Conservation (phyloP, 2,329 filamentous ascomycete species). For the Cadophora gregata region DNA sequence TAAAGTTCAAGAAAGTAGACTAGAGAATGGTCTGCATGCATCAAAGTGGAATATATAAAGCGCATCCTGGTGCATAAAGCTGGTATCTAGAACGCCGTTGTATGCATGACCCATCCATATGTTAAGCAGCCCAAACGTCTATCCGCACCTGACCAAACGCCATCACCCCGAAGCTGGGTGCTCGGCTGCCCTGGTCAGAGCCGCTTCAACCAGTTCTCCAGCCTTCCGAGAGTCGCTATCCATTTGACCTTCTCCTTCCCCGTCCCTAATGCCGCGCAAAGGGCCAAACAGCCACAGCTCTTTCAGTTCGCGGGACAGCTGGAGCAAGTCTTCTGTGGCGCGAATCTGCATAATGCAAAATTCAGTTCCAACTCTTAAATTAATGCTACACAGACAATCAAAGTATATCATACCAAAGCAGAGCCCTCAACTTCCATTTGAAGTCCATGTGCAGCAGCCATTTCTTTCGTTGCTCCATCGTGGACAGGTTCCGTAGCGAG, state of each 20-base stretch:
- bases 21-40: not conserved
- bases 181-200: conserved; percentile 28
- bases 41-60: not conserved
- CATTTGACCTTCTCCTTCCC: conserved; percentile 49
- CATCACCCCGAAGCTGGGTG: not conserved
- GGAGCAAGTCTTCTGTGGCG: conserved; percentile 51
- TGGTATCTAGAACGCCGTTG: conserved; percentile 18
- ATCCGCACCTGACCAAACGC: not conserved
- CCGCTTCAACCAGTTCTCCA: conserved; percentile 37
- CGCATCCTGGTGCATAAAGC: not conserved
- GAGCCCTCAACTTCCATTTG: conserved; percentile 44
- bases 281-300: conserved; percentile 57
- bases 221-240: conserved; percentile 46
- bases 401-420: conserved; percentile 39
- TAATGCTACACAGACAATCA: not conserved
- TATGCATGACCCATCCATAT: not conserved
- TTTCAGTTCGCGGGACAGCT: conserved; percentile 55
- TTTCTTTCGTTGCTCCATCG: conserved; percentile 41
- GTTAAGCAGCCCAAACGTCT: not conserved
- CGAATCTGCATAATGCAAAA: conserved; percentile 35
- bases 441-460: conserved; percentile 42
- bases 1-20: not conserved
- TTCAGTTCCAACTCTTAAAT: not conserved
- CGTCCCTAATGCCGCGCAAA: conserved; percentile 51
- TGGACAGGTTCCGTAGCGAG: conserved; percentile 37